Conservation (phyloP, 2,329 filamentous ascomycete species). For the Pseudogymnoascus sp. region DNA sequence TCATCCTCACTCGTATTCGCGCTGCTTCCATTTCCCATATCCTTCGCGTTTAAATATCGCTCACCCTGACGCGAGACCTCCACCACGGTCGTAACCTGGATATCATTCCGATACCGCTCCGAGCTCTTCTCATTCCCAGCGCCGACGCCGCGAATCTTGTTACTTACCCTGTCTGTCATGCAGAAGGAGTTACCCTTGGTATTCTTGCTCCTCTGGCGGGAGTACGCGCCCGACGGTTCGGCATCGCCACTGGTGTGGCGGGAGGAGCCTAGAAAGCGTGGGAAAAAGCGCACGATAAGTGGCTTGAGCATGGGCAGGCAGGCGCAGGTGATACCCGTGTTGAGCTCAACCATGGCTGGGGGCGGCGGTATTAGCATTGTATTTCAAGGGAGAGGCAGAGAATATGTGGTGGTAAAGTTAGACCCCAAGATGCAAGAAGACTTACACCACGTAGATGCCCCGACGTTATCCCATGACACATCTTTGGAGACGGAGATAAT, state of each 20-base stretch:
- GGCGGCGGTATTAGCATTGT: background rate
- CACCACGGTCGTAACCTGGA: background rate
- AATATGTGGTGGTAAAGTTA: background rate
- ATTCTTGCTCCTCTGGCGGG: background rate
- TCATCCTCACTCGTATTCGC: background rate
- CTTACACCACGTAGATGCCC: background rate
- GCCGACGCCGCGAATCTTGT: background rate
- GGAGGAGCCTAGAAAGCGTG: conserved; percentile 8
- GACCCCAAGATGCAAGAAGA: background rate
- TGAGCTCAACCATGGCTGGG: conserved; percentile 58
- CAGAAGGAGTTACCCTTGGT: background rate
- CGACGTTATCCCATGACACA: conserved; percentile 5
- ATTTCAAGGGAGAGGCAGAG: background rate
- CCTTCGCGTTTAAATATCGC: background rate
- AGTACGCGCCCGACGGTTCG: background rate
- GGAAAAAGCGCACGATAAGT: conserved; percentile 39
- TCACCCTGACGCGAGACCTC: background rate
- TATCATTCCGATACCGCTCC: background rate
- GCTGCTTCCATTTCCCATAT: background rate
- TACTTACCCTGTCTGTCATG: background rate
- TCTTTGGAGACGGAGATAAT: conserved; percentile 9
- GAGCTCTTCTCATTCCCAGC: background rate
- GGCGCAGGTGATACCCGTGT: conserved; percentile 75
- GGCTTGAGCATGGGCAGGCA: conserved; percentile 84
- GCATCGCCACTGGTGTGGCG: background rate